Conservation (phyloP, 345 rosid genomes). For the Syzygium aqueum region DNA sequence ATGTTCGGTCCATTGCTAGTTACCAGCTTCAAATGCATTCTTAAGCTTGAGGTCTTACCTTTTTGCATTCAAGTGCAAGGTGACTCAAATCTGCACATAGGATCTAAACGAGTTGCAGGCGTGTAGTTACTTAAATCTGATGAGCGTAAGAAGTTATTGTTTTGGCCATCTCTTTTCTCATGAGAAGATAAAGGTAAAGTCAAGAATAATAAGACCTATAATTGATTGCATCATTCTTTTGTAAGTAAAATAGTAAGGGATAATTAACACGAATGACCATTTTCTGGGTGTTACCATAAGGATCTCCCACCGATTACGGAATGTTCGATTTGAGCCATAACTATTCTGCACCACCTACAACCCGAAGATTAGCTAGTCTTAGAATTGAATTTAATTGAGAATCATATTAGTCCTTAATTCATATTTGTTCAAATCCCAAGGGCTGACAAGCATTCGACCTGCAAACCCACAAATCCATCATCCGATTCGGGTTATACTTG, state of each 20-base stretch:
- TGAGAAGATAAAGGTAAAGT: background rate
- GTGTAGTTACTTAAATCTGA: background rate
- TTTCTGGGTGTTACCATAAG: rapidly evolving
- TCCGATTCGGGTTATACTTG: background rate
- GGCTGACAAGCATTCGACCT: too few species aligned
- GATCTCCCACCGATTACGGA: rapidly evolving
- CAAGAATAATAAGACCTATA: background rate
- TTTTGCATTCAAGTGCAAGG: background rate
- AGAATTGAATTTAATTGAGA: background rate
- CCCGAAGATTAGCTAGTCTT: background rate
- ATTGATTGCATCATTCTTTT: background rate
- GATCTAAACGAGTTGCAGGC: background rate
- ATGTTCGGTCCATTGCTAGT: background rate
- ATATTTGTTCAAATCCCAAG: background rate
- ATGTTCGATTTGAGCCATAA: background rate
- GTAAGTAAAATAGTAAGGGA: background rate
- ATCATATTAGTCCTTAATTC: background rate
- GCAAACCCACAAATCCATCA: background rate
- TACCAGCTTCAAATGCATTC: background rate
- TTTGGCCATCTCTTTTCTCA: background rate
- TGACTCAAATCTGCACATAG: background rate
- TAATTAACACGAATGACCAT: background rate
- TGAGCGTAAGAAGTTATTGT: background rate
- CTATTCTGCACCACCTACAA: background rate
- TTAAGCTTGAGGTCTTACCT: background rate